Conservation (phyloP, 2,329 filamentous ascomycete species). For the Cladobotryum protrusum region DNA sequence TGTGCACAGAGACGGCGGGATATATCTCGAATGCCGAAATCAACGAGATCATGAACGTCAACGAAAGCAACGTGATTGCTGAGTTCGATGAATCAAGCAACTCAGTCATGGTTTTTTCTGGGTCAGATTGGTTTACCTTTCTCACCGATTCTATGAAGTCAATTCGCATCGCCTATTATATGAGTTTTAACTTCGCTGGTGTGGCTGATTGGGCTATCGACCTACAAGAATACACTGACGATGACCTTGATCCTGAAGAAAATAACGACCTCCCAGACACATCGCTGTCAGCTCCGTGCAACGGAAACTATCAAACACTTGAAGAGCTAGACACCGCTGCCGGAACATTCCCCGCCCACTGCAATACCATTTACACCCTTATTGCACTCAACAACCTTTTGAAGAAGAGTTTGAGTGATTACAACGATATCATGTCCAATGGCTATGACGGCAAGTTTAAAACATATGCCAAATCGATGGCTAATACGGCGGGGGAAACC, state of each 20-base stretch:
- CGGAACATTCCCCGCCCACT: neutral
- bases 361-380: slow-evolving; percentile 1
- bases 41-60: slow-evolving; percentile 18
- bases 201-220: too few relatives aligned
- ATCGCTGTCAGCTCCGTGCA: neutral
- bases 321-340: neutral
- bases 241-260: too few relatives aligned
- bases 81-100: too few relatives aligned
- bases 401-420: neutral
- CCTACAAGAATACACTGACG: too few relatives aligned
- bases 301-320: neutral
- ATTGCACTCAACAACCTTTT: neutral
- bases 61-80: too few relatives aligned
- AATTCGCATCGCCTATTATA: too few relatives aligned
- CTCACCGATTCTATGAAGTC: too few relatives aligned
- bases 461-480: slow-evolving; percentile 6
- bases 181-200: too few relatives aligned
- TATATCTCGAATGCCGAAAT: slow-evolving; percentile 26
- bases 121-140: too few relatives aligned
- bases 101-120: too few relatives aligned
- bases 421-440: slow-evolving; percentile 4
- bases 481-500: neutral
- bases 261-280: too few relatives aligned
- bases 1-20: slow-evolving; percentile 19
- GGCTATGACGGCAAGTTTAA: slow-evolving; percentile 15